phyloP scores from a whole-genome alignment of 208 protist genomes.

The Acanthamoeba polyphaga region DNA sequence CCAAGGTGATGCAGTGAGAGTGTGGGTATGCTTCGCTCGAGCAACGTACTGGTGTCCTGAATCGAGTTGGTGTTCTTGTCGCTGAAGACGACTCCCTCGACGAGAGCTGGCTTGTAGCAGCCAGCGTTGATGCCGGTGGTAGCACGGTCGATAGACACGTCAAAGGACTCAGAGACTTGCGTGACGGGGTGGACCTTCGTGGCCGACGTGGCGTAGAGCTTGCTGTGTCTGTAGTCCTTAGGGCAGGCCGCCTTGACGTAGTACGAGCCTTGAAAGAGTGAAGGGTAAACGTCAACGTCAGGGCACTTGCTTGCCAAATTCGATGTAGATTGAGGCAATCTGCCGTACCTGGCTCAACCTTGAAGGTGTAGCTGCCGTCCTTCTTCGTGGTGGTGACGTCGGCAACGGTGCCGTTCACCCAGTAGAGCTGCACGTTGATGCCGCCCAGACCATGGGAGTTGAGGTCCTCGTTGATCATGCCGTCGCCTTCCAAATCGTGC shows the following conservation, averaged over 20 bases:
- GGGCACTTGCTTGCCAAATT: background rate
- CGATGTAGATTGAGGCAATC: background rate
- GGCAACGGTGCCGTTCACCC: slow-evolving; percentile 42
- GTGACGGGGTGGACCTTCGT: slow-evolving; percentile 1
- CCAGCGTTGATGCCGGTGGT: slow-evolving; percentile 52
- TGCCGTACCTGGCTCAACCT: slow-evolving; percentile 46
- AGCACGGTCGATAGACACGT: background rate
- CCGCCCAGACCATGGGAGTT: background rate
- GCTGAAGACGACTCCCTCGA: slow-evolving; percentile 41
- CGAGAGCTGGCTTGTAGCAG: slow-evolving; percentile 32
- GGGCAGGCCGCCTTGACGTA: slow-evolving; percentile 27
- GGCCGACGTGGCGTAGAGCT: slow-evolving; percentile 5
- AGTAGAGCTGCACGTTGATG: slow-evolving; percentile 4
- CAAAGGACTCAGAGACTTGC: background rate
- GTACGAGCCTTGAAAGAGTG: background rate
- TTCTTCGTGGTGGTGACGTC: slow-evolving; percentile 21
- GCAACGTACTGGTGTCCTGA: background rate
- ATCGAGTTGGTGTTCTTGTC: slow-evolving; percentile 39
- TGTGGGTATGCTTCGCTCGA: background rate
- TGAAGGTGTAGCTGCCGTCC: slow-evolving; percentile 65
- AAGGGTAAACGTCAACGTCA: background rate
- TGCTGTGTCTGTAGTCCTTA: slow-evolving; percentile 48
- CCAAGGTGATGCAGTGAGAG: background rate
- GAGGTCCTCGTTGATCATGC: slow-evolving; percentile 59
- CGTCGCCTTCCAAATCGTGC: slow-evolving; percentile 54